Conservation (phyloP, 306 rosid genomes). For the Echinosophora koreensis region DNA sequence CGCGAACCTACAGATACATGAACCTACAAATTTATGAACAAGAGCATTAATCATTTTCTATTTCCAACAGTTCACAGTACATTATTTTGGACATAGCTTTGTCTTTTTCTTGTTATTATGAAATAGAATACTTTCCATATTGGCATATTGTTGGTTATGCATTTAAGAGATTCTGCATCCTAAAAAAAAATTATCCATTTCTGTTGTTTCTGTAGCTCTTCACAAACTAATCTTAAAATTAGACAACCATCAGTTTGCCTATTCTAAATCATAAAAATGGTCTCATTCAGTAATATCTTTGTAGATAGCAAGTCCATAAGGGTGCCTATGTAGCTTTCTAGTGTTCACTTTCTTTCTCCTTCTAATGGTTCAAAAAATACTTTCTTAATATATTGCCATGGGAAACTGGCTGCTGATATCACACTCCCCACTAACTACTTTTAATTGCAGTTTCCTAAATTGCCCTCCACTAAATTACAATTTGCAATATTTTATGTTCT, state of each 20-base stretch:
- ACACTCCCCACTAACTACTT: conserved; percentile 22
- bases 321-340: conserved; percentile 1
- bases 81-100: background rate
- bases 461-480: background rate
- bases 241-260: conserved; percentile 9
- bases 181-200: conserved; percentile 16
- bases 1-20: too few species aligned
- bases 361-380: background rate
- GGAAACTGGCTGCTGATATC: conserved; percentile 16
- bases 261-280: background rate
- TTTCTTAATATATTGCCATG: background rate
- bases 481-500: conserved; percentile 2
- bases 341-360: background rate
- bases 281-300: background rate
- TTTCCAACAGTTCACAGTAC: background rate
- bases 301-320: conserved; percentile 2
- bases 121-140: background rate
- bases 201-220: conserved; percentile 13
- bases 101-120: background rate
- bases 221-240: conserved; percentile 8
- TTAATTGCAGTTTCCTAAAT: background rate
- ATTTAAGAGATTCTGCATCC: conserved; percentile 17
- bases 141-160: background rate
- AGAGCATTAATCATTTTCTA: too few species aligned
- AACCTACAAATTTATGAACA: too few species aligned